phyloP scores from a whole-genome alignment of 345 rosid genomes.

The Mallotus nudiflorus region DNA sequence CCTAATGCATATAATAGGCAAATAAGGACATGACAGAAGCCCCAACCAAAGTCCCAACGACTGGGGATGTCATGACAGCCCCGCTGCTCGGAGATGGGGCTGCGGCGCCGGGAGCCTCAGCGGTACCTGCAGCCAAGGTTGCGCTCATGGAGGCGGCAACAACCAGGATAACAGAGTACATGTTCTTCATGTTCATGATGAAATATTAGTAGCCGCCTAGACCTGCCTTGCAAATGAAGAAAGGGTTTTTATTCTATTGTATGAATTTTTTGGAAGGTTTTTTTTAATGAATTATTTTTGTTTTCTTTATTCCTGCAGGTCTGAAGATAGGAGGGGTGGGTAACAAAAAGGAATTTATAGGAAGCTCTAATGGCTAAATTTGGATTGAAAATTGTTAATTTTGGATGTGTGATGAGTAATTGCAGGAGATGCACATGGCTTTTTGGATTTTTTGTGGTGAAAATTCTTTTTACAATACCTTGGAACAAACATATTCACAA shows the following conservation, averaged over 20 bases:
- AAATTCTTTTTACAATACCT: too few species aligned
- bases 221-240: conserved; percentile 25
- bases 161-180: conserved; percentile 49
- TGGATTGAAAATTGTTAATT: conserved; percentile 15
- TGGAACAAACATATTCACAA: too few species aligned
- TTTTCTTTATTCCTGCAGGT: conserved; percentile 28
- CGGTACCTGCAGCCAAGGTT: conserved; percentile 42
- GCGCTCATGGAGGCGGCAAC: conserved; percentile 59
- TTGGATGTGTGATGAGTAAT: conserved; percentile 21
- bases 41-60: conserved; percentile 58
- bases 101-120: conserved; percentile 36
- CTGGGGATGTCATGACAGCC: conserved; percentile 47
- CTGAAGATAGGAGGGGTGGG: conserved; percentile 15
- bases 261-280: not conserved
- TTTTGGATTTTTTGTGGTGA: not conserved
- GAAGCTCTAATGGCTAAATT: conserved; percentile 17
- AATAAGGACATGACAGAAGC: conserved; percentile 64
- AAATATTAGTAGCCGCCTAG: not conserved
- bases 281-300: not conserved
- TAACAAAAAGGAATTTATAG: conserved; percentile 22
- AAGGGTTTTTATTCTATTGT: conserved; percentile 6
- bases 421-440: not conserved
- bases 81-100: conserved; percentile 33
- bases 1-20: conserved; percentile 55
- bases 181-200: conserved; percentile 74